Percentiles rank a stretch among this genome's conserved stretches.
Evolutionary conservation across 2,329 filamentous ascomycete species (phyloP).

Genomic region (Aspergillus viridinutans): DNA sequence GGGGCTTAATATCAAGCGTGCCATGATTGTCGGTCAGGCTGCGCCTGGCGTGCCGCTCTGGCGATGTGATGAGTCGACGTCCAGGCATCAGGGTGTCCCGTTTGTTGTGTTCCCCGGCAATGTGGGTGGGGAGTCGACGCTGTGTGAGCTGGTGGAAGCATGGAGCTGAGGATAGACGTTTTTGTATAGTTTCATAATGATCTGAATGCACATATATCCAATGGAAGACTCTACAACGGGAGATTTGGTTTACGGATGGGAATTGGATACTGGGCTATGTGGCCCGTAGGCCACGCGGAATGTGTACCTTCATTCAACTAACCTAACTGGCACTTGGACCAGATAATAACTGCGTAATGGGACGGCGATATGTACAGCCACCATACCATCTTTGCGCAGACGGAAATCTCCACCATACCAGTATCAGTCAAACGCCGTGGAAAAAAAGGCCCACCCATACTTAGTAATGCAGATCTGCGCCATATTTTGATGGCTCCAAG

Average conservation of each 20-base stretch:
- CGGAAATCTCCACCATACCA: slow-evolving; percentile 5
- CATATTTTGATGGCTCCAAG: slow-evolving; percentile 3
- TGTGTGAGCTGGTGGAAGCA: slow-evolving; percentile 44
- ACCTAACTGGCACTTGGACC: slow-evolving; percentile 17
- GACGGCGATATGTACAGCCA: slow-evolving; percentile 19
- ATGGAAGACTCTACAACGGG: background rate
- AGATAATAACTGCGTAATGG: slow-evolving; percentile 11
- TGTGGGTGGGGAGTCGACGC: slow-evolving; percentile 48
- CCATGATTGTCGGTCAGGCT: slow-evolving; percentile 54
- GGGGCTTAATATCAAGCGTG: slow-evolving; percentile 51
- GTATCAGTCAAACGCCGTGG: slow-evolving; percentile 3
- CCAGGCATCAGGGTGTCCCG: slow-evolving; percentile 49
- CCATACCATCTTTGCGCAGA: slow-evolving; percentile 7
- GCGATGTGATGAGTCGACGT: slow-evolving; percentile 52
- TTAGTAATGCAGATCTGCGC: slow-evolving; percentile 3
- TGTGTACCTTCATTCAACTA: slow-evolving; percentile 21
- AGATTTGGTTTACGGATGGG: background rate
- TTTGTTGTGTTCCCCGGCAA: slow-evolving; percentile 59
- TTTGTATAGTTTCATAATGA: background rate
- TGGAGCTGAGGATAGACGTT: slow-evolving; percentile 24
- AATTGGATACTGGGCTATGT: background rate
- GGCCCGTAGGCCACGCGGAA: slow-evolving; percentile 21
- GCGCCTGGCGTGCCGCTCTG: slow-evolving; percentile 56
- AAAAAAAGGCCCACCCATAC: background rate
- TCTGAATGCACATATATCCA: too few species aligned